Evolutionary conservation across 805 yeast genomes (phyloP).

Genomic region (Kuraishia capsulata): DNA sequence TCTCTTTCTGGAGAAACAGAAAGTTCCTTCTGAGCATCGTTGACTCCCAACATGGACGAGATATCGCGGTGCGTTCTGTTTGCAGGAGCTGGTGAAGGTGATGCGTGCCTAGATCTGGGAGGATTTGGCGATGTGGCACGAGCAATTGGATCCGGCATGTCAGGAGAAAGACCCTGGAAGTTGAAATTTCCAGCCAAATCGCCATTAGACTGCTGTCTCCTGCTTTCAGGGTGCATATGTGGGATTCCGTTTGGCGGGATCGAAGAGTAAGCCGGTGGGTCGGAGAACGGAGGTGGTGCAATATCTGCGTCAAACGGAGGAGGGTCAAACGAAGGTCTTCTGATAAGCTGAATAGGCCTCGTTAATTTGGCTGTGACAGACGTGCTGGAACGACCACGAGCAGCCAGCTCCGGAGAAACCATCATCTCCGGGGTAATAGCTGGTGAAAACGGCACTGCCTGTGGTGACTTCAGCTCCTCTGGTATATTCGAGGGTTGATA

Average conservation of each 20-base stretch:
- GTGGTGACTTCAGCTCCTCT: constrained; percentile 47
- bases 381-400: constrained; percentile 6
- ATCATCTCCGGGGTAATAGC: constrained; percentile 19
- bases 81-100: background rate
- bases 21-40: constrained; percentile 2
- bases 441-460: constrained; percentile 54
- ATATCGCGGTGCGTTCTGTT: background rate
- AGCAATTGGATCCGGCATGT: constrained; percentile 23
- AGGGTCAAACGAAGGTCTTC: constrained; percentile 51
- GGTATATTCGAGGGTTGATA: constrained; percentile 44
- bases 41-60: background rate
- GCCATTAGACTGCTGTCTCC: constrained; percentile 8
- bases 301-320: constrained; percentile 47
- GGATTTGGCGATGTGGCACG: constrained; percentile 15
- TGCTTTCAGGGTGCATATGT: background rate
- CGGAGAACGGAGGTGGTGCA: constrained; percentile 25
- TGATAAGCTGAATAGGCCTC: constrained; percentile 44
- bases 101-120: background rate
- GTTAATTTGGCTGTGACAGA: constrained; percentile 16
- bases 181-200: constrained; percentile 21
- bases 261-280: constrained; percentile 12
- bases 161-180: constrained; percentile 22
- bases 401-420: constrained; percentile 16
- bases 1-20: no score
- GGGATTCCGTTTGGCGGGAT: background rate